Evolutionary conservation across 2,329 filamentous ascomycete species (phyloP).

Genomic region (Rutstroemia sp.): DNA sequence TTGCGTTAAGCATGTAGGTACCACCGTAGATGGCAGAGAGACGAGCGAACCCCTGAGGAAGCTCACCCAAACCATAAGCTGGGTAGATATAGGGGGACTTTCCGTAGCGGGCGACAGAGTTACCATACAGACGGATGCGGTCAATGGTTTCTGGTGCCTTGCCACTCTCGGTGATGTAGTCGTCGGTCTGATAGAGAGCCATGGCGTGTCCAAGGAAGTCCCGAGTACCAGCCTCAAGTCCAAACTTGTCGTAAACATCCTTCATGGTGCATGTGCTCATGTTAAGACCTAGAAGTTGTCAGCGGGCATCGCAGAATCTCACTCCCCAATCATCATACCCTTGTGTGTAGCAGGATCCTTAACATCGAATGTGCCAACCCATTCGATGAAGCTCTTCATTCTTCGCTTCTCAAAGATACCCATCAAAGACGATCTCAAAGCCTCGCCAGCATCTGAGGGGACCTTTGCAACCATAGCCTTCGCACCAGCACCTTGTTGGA

Average conservation of each 20-base stretch:
- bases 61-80: slow-evolving; percentile 91
- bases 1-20: slow-evolving; percentile 98
- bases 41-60: slow-evolving; percentile 95
- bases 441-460: slow-evolving; percentile 84
- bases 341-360: slow-evolving; percentile 83
- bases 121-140: slow-evolving; percentile 92
- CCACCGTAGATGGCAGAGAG: slow-evolving; percentile 97
- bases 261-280: slow-evolving; percentile 80
- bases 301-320: slow-evolving; percentile 17
- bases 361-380: slow-evolving; percentile 79
- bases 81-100: slow-evolving; percentile 99
- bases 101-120: slow-evolving; percentile 94
- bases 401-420: slow-evolving; percentile 96
- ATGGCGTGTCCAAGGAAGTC: slow-evolving; percentile 98
- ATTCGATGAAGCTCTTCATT: slow-evolving; percentile 94
- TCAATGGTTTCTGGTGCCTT: slow-evolving; percentile 77
- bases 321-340: slow-evolving; percentile 46
- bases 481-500: slow-evolving; percentile 75
- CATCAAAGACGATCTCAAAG: slow-evolving; percentile 88
- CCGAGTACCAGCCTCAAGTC: slow-evolving; percentile 78
- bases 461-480: slow-evolving; percentile 96
- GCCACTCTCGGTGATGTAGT: slow-evolving; percentile 70
- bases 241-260: slow-evolving; percentile 98
- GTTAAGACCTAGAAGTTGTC: slow-evolving; percentile 58
- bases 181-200: slow-evolving; percentile 88